A percentile compares a stretch with the other conserved stretches of the same genome.
These are phyloP conservation scores for Saccharomyces pastorianus DNA, from an alignment of 1,139 yeast genomes.

Conservation along the genomic window DNA sequence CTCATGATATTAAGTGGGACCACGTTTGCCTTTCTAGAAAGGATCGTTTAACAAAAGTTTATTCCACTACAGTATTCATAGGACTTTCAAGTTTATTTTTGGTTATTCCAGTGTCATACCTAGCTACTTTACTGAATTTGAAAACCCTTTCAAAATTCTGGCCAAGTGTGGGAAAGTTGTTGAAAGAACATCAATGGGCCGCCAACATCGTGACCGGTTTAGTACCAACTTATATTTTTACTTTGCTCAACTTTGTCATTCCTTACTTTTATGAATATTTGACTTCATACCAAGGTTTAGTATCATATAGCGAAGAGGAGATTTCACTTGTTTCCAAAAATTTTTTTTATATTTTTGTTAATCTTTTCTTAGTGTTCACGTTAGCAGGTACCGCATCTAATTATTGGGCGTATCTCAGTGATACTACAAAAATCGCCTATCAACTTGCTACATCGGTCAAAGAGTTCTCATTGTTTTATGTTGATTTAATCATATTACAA, in stretches of 20 bases:
- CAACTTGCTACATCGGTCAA: constrained; percentile 65
- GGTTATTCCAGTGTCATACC: constrained; percentile 62
- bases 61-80: constrained; percentile 53
- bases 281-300: constrained; percentile 60
- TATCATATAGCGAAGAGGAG: constrained; percentile 71
- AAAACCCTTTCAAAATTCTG: constrained; percentile 64
- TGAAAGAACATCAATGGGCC: constrained; percentile 57
- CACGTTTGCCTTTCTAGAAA: constrained; percentile 55
- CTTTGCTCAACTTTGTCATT: constrained; percentile 55
- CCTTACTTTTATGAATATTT: constrained; percentile 65
- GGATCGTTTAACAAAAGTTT: constrained; percentile 48
- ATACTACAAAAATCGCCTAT: constrained; percentile 65
- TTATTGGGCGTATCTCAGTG: constrained; percentile 68
- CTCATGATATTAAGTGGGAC: constrained; percentile 71
- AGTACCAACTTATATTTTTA: constrained; percentile 67
- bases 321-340: constrained; percentile 66
- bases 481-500: constrained; percentile 63
- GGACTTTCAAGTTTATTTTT: constrained; percentile 56
- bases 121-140: constrained; percentile 63
- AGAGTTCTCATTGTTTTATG: constrained; percentile 62
- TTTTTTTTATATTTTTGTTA: constrained; percentile 70
- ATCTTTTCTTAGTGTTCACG: constrained; percentile 68
- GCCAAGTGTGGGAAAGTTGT: constrained; percentile 59
- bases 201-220: constrained; percentile 66
- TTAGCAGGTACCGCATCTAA: constrained; percentile 74